phyloP scores from a whole-genome alignment of 768 basidiomycete species.

The Hebeloma cylindrosporum region DNA sequence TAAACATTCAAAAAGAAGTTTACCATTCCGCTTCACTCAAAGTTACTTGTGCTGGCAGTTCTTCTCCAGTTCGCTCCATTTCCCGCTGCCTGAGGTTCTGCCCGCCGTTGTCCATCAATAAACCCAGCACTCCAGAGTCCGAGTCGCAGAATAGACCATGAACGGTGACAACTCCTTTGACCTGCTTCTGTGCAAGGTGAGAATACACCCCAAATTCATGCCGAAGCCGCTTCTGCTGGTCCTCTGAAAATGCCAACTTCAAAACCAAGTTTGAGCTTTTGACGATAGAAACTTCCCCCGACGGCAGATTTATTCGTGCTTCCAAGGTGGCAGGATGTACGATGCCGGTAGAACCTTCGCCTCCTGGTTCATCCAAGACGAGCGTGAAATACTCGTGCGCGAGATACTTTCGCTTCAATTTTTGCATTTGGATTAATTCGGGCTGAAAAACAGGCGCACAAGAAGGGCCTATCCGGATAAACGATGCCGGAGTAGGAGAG shows the following conservation, averaged over 20 bases:
- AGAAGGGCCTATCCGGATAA: too few species aligned
- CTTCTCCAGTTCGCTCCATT: background rate
- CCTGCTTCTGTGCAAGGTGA: slow-evolving; percentile 1
- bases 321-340: background rate
- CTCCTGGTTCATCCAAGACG: background rate
- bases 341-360: background rate
- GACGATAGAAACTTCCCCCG: background rate
- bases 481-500: too few species aligned
- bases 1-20: background rate
- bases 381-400: background rate
- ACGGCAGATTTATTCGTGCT: background rate
- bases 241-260: slow-evolving; percentile 5
- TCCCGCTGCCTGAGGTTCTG: background rate
- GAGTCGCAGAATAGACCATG: slow-evolving; percentile 16
- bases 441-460: too few species aligned
- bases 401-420: too few species aligned
- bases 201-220: slow-evolving; percentile 3
- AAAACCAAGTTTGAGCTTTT: background rate
- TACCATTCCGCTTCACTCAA: background rate
- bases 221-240: background rate
- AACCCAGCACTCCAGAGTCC: slow-evolving; percentile 9
- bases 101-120: slow-evolving; percentile 19
- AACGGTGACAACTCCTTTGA: slow-evolving; percentile 15
- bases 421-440: too few species aligned
- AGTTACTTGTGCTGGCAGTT: background rate